phyloP scores from a whole-genome alignment of 2,329 filamentous ascomycete genomes.

The Lachnellula occidentalis region DNA sequence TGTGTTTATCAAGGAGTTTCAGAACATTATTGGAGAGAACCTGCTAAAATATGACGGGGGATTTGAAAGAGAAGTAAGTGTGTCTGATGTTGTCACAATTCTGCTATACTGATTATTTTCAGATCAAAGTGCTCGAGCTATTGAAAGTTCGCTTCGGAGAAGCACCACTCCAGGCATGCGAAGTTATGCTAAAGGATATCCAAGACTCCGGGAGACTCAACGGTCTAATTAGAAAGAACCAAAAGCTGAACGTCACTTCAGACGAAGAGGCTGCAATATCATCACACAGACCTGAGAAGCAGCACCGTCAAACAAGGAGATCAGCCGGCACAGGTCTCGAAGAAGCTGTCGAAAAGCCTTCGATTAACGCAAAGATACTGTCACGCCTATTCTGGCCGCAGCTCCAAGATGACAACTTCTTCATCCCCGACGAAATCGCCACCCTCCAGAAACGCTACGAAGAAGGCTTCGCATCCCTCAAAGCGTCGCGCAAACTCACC shows the following conservation, averaged over 20 bases:
- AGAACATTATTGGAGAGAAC: conserved; percentile 80
- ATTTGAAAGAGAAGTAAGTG: conserved; percentile 63
- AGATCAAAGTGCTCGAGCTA: conserved; percentile 75
- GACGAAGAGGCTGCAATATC: not conserved
- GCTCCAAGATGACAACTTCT: conserved; percentile 64
- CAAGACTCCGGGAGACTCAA: conserved; percentile 76
- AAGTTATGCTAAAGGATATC: conserved; percentile 96
- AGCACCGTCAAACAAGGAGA: conserved; percentile 29
- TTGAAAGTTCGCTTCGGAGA: conserved; percentile 88
- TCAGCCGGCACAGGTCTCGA: not conserved
- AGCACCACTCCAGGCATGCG: conserved; percentile 78
- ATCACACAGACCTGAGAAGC: conserved; percentile 12
- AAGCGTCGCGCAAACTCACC: conserved; percentile 76
- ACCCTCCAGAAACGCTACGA: conserved; percentile 67
- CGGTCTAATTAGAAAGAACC: conserved; percentile 52
- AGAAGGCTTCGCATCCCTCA: conserved; percentile 70
- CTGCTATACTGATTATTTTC: conserved; percentile 3
- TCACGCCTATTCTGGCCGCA: conserved; percentile 92
- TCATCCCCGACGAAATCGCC: conserved; percentile 53
- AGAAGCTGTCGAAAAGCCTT: conserved; percentile 31
- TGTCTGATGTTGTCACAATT: conserved; percentile 2
- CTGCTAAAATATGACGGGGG: conserved; percentile 60
- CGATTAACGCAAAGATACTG: conserved; percentile 74
- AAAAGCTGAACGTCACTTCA: conserved; percentile 31
- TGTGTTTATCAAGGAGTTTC: conserved; percentile 89